These are phyloP conservation scores for Citrus medica DNA, from an alignment of 345 rosid genomes.

Conservation along the genomic window DNA sequence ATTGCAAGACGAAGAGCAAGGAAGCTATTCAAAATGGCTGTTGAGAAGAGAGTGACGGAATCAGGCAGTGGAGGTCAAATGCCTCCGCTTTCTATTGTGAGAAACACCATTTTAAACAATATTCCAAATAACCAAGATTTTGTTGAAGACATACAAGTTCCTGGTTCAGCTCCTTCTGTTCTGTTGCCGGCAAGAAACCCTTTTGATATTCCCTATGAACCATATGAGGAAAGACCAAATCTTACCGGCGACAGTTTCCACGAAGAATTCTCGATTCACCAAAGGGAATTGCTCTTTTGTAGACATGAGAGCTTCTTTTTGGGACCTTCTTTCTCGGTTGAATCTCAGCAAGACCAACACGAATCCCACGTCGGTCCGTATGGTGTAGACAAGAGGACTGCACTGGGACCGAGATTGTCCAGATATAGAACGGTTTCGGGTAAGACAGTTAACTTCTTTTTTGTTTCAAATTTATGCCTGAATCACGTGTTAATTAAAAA, in stretches of 20 bases:
- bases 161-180: slow-evolving; percentile 88
- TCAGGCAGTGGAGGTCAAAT: slow-evolving; percentile 27
- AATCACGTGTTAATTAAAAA: not conserved
- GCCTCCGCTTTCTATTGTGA: slow-evolving; percentile 40
- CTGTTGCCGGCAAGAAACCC: slow-evolving; percentile 63
- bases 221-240: slow-evolving; percentile 73
- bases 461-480: not conserved
- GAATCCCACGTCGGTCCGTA: not conserved
- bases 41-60: slow-evolving; percentile 39
- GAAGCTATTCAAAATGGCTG: slow-evolving; percentile 42
- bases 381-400: slow-evolving; percentile 5
- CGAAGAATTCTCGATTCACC: slow-evolving; percentile 53
- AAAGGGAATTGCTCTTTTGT: slow-evolving; percentile 53
- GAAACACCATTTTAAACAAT: slow-evolving; percentile 32
- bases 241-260: slow-evolving; percentile 62
- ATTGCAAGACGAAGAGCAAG: slow-evolving; percentile 67
- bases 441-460: slow-evolving; percentile 2
- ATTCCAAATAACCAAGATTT: slow-evolving; percentile 17
- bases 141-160: slow-evolving; percentile 34
- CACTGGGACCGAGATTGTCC: slow-evolving; percentile 6
- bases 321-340: slow-evolving; percentile 33
- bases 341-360: slow-evolving; percentile 27
- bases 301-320: slow-evolving; percentile 76
- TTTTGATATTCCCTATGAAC: slow-evolving; percentile 84
- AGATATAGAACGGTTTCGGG: slow-evolving; percentile 25